Conservation (phyloP, 1,284 basidiomycete species). For the Mycena sp. region DNA sequence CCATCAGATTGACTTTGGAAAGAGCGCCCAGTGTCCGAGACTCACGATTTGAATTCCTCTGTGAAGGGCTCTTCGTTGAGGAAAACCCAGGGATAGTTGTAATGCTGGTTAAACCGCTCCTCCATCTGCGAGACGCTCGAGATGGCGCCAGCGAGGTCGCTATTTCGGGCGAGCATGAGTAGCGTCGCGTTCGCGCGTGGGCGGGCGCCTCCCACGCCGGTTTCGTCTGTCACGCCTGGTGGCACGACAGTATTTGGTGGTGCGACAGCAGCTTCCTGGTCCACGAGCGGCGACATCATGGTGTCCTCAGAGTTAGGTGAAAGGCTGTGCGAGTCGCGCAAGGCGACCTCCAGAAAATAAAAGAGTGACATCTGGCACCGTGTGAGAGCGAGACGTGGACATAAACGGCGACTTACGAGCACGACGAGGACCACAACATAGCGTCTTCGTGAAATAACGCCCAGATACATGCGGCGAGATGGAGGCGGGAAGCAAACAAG, state of each 20-base stretch:
- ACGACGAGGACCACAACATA: slow-evolving; percentile 21
- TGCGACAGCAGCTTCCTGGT: not conserved
- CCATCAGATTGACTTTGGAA: not conserved
- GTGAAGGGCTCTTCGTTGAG: slow-evolving; percentile 78
- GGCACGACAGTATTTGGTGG: not conserved
- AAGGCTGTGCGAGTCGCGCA: not conserved
- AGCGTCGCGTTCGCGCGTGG: slow-evolving; percentile 53
- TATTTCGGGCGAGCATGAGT: slow-evolving; percentile 55
- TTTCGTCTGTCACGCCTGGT: no score
- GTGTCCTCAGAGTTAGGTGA: not conserved
- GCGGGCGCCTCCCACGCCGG: not conserved
- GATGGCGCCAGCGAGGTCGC: slow-evolving; percentile 48
- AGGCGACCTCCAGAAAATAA: slow-evolving; percentile 14
- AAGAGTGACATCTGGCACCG: slow-evolving; percentile 22
- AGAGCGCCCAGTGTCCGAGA: slow-evolving; percentile 21
- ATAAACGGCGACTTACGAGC: not conserved
- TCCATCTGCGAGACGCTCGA: slow-evolving; percentile 58
- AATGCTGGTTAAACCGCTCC: slow-evolving; percentile 70
- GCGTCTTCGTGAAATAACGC: slow-evolving; percentile 12
- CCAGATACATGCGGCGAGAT: no score
- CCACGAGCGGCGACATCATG: not conserved
- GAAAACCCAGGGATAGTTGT: slow-evolving; percentile 77
- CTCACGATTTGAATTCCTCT: slow-evolving; percentile 72
- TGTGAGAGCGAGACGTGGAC: not conserved
- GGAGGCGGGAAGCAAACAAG: no score